A percentile compares a stretch with the other conserved stretches of the same genome.
These are phyloP conservation scores for Pseudogymnoascus sp. DNA, from an alignment of 2,329 filamentous ascomycete species.

Conservation along the genomic window DNA sequence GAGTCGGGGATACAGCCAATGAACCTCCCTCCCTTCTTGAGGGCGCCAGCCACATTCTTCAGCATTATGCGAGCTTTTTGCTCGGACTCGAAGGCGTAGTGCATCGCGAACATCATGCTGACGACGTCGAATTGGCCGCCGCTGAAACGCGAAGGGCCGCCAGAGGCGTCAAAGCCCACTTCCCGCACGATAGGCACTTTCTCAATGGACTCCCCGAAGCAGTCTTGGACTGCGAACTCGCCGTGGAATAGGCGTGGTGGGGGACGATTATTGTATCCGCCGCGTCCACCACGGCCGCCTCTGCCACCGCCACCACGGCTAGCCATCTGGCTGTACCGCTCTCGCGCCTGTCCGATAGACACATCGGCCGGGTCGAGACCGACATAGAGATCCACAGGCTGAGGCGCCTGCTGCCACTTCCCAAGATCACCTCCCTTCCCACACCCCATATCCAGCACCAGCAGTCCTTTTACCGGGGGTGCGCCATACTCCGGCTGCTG, in stretches of 20 bases:
- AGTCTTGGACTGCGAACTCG: conserved; percentile 85
- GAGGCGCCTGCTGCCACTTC: conserved; percentile 94
- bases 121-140: conserved; percentile 89
- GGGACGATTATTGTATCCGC: conserved; percentile 38
- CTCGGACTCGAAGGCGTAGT: conserved; percentile 95
- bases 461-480: conserved; percentile 44
- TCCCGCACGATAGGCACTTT: conserved; percentile 73
- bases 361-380: conserved; percentile 89
- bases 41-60: conserved; percentile 75
- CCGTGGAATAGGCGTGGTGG: conserved; percentile 64
- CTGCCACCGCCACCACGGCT: conserved; percentile 43
- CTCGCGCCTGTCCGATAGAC: conserved; percentile 81
- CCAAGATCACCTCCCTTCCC: conserved; percentile 92
- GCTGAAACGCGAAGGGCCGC: conserved; percentile 57
- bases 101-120: conserved; percentile 99
- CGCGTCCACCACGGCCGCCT: conserved; percentile 35
- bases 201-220: conserved; percentile 75
- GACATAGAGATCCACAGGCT: conserved; percentile 84
- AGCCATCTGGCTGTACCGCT: conserved; percentile 69
- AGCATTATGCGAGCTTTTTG: conserved; percentile 86
- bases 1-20: conserved; percentile 97
- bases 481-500: conserved; percentile 34
- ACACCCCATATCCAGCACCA: conserved; percentile 89
- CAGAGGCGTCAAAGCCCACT: conserved; percentile 76
- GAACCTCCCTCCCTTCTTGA: conserved; percentile 92